Evolutionary conservation across 1,284 basidiomycete genomes (phyloP).

Genomic region (Heterobasidion irregulare): DNA sequence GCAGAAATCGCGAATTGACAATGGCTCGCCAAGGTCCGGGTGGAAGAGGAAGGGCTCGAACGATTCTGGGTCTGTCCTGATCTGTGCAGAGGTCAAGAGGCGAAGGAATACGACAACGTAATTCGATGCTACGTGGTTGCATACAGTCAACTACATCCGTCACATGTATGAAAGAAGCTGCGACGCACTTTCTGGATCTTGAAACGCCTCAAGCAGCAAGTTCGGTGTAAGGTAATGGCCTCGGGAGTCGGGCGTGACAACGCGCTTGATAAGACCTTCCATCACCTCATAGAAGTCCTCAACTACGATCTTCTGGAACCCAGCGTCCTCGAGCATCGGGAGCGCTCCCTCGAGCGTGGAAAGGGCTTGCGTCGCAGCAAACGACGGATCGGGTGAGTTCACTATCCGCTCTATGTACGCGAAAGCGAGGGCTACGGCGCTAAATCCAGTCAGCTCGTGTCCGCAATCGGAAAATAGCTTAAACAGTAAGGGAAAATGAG

Average conservation of each 20-base stretch:
- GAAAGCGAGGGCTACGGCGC: conserved; percentile 42
- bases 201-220: conserved; percentile 45
- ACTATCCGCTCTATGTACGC: conserved; percentile 46
- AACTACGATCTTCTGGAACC: conserved; percentile 60
- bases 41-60: conserved; percentile 74
- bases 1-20: conserved; percentile 64
- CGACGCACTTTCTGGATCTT: conserved; percentile 39
- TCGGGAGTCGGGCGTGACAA: conserved; percentile 29
- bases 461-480: neutral
- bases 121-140: conserved; percentile 43
- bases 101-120: conserved; percentile 72
- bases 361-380: conserved; percentile 44
- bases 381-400: conserved; percentile 28
- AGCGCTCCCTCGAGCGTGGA: conserved; percentile 45
- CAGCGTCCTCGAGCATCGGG: conserved; percentile 45
- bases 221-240: conserved; percentile 28
- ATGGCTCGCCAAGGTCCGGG: conserved; percentile 54
- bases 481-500: neutral
- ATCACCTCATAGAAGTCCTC: conserved; percentile 51
- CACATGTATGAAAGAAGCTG: conserved; percentile 1
- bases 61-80: conserved; percentile 54
- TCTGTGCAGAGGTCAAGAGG: conserved; percentile 75
- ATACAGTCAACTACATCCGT: neutral
- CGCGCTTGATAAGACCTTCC: conserved; percentile 29
- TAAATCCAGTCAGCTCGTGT: neutral